A percentile compares a stretch with the other conserved stretches of the same genome.
These are phyloP conservation scores for Ceratocystis harringtonii DNA, from an alignment of 2,329 filamentous ascomycete genomes.

Conservation along the genomic window DNA sequence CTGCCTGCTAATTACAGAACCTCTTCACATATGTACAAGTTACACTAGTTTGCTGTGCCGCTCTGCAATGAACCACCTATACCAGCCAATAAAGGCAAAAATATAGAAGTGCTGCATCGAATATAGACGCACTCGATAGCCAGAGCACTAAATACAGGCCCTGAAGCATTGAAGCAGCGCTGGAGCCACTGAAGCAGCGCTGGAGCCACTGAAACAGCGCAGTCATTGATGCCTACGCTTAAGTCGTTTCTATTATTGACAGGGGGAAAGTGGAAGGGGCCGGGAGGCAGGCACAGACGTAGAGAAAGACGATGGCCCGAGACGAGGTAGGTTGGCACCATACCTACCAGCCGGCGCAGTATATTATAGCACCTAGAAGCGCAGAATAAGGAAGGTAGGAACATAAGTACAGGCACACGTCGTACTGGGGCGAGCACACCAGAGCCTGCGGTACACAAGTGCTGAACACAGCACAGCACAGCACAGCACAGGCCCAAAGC, in stretches of 20 bases:
- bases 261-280: not conserved
- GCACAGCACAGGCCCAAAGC: not conserved
- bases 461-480: not conserved
- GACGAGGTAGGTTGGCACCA: not conserved
- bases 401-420: not conserved
- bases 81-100: no score
- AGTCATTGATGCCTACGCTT: not conserved
- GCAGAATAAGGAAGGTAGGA: no score
- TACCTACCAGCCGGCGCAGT: not conserved
- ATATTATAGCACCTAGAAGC: no score
- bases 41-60: not conserved
- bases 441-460: not conserved
- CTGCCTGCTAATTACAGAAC: not conserved
- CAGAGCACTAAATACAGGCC: not conserved
- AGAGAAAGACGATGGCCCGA: not conserved
- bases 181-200: no score
- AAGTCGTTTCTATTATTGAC: not conserved
- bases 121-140: not conserved
- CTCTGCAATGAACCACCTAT: not conserved
- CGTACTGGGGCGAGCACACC: not conserved
- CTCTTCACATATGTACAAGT: no score
- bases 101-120: not conserved
- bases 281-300: conserved; percentile 2
- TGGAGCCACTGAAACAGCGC: not conserved
- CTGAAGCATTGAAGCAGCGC: not conserved